Evolutionary conservation across 805 yeast genomes (phyloP).

Genomic region (Brettanomyces bruxellensis): DNA sequence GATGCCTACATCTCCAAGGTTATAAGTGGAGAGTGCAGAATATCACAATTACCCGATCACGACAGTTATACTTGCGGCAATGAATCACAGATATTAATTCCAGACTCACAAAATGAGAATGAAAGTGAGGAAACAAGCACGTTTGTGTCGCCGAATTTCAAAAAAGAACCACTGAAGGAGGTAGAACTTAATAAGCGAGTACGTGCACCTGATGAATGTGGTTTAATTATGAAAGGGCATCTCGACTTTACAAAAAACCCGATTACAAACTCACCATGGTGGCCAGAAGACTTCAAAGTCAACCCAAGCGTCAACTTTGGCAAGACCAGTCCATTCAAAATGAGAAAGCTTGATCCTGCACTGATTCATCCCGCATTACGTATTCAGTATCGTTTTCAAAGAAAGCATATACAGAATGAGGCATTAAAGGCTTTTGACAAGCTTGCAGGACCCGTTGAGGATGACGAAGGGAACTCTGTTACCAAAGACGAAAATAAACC

Average conservation of each 20-base stretch:
- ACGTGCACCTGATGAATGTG: background rate
- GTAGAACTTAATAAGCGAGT: background rate
- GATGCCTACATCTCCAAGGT: background rate
- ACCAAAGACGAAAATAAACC: background rate
- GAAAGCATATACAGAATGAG: constrained; percentile 11
- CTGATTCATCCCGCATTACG: constrained; percentile 16
- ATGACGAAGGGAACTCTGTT: background rate
- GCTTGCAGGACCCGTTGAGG: constrained; percentile 10
- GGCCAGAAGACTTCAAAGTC: constrained; percentile 27
- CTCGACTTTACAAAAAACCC: constrained; percentile 23
- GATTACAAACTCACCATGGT: constrained; percentile 20
- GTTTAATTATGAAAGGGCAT: background rate
- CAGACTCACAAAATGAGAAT: background rate
- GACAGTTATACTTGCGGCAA: background rate
- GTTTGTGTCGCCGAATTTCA: background rate
- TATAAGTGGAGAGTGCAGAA: background rate
- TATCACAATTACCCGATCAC: background rate
- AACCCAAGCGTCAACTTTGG: constrained; percentile 20
- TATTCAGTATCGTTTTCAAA: constrained; percentile 15
- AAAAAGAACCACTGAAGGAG: background rate
- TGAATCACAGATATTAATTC: background rate
- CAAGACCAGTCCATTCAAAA: constrained; percentile 11
- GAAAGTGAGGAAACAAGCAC: too few species aligned
- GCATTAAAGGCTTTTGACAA: constrained; percentile 17
- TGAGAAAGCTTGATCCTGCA: constrained; percentile 11